Evolutionary conservation across 2,329 filamentous ascomycete genomes (phyloP), one percentile per base, ranked within the genome.

Genomic region (Exophiala calicioides): DNA sequence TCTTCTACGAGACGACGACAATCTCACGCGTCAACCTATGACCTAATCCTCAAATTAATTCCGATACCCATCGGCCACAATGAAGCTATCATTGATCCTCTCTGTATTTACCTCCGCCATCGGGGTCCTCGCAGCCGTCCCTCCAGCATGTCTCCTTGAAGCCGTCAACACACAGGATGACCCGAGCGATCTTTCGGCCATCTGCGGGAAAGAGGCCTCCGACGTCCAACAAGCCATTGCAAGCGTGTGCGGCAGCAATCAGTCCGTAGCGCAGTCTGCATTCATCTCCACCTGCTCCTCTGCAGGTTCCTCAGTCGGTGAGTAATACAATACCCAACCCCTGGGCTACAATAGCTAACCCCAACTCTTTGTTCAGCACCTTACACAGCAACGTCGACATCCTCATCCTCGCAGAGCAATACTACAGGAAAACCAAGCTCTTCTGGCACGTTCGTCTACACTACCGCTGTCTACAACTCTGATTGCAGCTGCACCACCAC

Each of bases 131-230:
- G 62, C 76, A 58, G 69, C 36, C 47, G 66, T 66, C 40, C 70
- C 75, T 34, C 74, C 75, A 20, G 72, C 72, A 43, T 79, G 76
- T 61, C 65, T 79, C 34, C 65, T 79, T 33, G 66, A 65, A 31
- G 74, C 72, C 27, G 67, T 79, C 55, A 75, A 75, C 50, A 59
- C 62, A 33, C 59, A 68, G 42, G 24, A 59, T 39, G 57, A 67
- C 46, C 70, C 70, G 5, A 59, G 62, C 27, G 63, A 73, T 48
- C 53, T 72, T 21, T 60, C 65, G 38, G 54, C 62, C 10, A 55
- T 73, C 37, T 74, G 71, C 50, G 66, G 66, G 36, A 58, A 65
- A 34, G 52, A 50, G 12, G 60, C 62, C 21, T 56, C 60, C 30
- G 60, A 65, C 19, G 60, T 72, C 33, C 60, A 71, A 57, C 55